Percentiles rank a stretch among this genome's conserved stretches.
Conservation (phyloP, 2,329 filamentous ascomycete species). For the Pseudocercospora ulei region DNA sequence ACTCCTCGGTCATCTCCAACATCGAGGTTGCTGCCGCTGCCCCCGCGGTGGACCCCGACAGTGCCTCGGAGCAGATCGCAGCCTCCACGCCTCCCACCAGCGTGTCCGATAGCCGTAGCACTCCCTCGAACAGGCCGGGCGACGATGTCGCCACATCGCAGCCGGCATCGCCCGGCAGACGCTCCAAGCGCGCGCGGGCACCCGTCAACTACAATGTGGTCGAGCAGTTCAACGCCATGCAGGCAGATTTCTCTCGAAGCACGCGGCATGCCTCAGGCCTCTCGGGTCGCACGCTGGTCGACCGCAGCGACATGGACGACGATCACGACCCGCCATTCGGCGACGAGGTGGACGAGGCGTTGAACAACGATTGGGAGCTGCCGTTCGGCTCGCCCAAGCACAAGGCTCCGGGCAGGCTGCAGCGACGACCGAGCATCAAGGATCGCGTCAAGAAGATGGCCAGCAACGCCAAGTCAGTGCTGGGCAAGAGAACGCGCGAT, state of each 20-base stretch:
- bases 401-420: constrained; percentile 17
- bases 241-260: constrained; percentile 18
- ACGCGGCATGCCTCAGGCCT: constrained; percentile 41
- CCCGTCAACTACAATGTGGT: constrained; percentile 53
- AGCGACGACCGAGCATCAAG: constrained; percentile 28
- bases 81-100: constrained; percentile 59
- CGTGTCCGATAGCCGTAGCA: constrained; percentile 52
- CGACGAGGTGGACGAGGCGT: constrained; percentile 42
- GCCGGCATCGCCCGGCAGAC: constrained; percentile 29
- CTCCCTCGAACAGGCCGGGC: constrained; percentile 34
- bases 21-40: constrained; percentile 35
- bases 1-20: constrained; percentile 38
- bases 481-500: constrained; percentile 35
- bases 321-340: constrained; percentile 24
- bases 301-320: constrained; percentile 21
- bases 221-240: constrained; percentile 27
- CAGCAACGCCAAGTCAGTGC: constrained; percentile 26
- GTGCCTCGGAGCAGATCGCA: constrained; percentile 37
- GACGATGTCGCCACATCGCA: constrained; percentile 23
- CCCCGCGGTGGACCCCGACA: constrained; percentile 28
- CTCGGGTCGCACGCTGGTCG: constrained; percentile 32
- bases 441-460: constrained; percentile 31
- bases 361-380: constrained; percentile 37
- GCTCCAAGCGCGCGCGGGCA: constrained; percentile 49
- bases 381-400: constrained; percentile 16